phyloP scores from a whole-genome alignment of 177 flowering plant genomes.

The Telopea speciosissima region DNA sequence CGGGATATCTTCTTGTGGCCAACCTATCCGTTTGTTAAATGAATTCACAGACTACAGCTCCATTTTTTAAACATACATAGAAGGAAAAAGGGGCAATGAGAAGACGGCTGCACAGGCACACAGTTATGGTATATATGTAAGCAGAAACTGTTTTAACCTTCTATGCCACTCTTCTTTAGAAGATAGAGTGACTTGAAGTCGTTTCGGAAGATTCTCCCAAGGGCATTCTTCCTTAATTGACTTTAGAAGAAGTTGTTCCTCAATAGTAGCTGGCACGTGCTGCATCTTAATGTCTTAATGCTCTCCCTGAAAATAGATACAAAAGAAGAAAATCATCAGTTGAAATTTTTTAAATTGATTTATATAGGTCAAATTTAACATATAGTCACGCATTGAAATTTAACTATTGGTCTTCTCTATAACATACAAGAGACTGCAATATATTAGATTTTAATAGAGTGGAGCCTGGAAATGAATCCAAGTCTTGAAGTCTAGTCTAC shows the following conservation, averaged over 20 bases:
- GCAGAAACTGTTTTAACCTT: constrained; percentile 38
- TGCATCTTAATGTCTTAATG: constrained; percentile 44
- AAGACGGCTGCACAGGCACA: no score
- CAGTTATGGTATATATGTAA: no score
- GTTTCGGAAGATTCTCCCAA: constrained; percentile 91
- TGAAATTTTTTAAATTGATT: not conserved
- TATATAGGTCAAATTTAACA: not conserved
- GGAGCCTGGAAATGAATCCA: not conserved
- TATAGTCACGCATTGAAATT: not conserved
- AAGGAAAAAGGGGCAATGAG: no score
- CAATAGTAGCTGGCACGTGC: constrained; percentile 65
- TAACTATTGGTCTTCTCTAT: not conserved
- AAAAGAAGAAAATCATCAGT: not conserved
- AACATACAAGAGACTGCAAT: not conserved
- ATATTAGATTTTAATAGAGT: not conserved
- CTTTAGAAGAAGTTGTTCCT: constrained; percentile 84
- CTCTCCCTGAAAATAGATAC: not conserved
- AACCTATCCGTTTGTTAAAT: no score
- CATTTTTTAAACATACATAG: no score
- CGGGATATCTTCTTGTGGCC: no score
- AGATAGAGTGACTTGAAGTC: constrained; percentile 72
- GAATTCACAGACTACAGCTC: no score
- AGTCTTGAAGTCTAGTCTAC: not conserved
- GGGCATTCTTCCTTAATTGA: constrained; percentile 86
- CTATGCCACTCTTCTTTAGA: constrained; percentile 97